Percentiles rank a stretch among this genome's conserved stretches.
These are phyloP conservation scores for Cladosporium halotolerans DNA, from an alignment of 2,329 filamentous ascomycete species.

Conservation along the genomic window DNA sequence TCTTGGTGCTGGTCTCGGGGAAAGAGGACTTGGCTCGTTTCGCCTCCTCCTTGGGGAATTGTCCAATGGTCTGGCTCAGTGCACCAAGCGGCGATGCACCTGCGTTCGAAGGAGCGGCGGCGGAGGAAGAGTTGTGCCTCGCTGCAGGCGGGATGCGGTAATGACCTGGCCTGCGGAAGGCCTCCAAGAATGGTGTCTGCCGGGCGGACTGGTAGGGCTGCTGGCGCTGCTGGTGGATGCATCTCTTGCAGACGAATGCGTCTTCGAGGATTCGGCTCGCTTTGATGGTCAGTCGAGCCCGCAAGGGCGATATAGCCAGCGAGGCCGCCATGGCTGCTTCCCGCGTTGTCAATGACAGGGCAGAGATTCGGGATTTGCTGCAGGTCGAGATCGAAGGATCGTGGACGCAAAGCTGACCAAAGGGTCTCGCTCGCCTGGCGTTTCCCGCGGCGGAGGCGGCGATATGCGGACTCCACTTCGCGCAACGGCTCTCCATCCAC, in stretches of 20 bases:
- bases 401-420: slow-evolving; percentile 5
- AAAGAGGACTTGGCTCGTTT: slow-evolving; percentile 17
- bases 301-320: slow-evolving; percentile 5
- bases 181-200: slow-evolving; percentile 30
- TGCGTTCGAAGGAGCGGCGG: slow-evolving; percentile 5
- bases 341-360: background rate
- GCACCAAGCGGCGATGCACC: slow-evolving; percentile 26
- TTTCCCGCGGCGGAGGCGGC: background rate
- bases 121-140: slow-evolving; percentile 15
- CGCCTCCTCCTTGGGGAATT: slow-evolving; percentile 3
- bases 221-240: slow-evolving; percentile 23
- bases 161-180: slow-evolving; percentile 26
- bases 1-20: slow-evolving; percentile 53
- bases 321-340: slow-evolving; percentile 2
- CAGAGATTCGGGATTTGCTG: background rate
- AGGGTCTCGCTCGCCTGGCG: background rate
- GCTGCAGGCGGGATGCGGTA: slow-evolving; percentile 17
- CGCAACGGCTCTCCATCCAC: background rate
- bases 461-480: background rate
- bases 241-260: slow-evolving; percentile 28
- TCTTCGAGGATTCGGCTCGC: slow-evolving; percentile 16
- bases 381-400: no score
- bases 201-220: slow-evolving; percentile 22
- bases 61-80: slow-evolving; percentile 26
- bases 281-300: slow-evolving; percentile 6